These are phyloP conservation scores for Linum tenue DNA, from an alignment of 345 rosid species.

Conservation along the genomic window DNA sequence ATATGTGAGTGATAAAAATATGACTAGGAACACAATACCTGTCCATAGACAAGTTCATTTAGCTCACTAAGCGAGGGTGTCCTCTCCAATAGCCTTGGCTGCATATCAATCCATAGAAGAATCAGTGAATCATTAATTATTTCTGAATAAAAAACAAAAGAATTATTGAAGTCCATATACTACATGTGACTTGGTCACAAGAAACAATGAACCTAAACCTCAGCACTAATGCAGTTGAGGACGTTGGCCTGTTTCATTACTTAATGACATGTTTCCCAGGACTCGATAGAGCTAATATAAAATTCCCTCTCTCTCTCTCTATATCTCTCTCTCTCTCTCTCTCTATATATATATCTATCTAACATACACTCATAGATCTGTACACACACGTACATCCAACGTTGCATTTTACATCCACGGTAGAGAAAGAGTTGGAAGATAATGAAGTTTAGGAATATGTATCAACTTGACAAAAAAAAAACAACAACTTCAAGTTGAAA, in stretches of 20 bases:
- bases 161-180: not conserved
- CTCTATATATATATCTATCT: no score
- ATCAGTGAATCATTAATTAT: constrained; percentile 11
- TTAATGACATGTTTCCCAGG: not conserved
- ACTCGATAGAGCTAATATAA: no score
- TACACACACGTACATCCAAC: no score
- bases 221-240: no score
- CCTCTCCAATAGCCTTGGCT: constrained; percentile 81
- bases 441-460: not conserved
- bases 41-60: constrained; percentile 88
- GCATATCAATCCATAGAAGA: constrained; percentile 18
- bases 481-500: no score
- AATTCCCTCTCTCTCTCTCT: no score
- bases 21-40: constrained; percentile 36
- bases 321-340: no score
- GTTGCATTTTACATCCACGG: not conserved
- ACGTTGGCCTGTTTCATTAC: not conserved
- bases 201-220: not conserved
- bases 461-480: not conserved
- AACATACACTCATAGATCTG: no score
- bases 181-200: not conserved
- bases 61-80: constrained; percentile 91
- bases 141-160: constrained; percentile 2
- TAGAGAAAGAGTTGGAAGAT: not conserved
- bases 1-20: not conserved